Evolutionary conservation across 352 stramenopile species (phyloP).

Genomic region (Plasmopara muralis): DNA sequence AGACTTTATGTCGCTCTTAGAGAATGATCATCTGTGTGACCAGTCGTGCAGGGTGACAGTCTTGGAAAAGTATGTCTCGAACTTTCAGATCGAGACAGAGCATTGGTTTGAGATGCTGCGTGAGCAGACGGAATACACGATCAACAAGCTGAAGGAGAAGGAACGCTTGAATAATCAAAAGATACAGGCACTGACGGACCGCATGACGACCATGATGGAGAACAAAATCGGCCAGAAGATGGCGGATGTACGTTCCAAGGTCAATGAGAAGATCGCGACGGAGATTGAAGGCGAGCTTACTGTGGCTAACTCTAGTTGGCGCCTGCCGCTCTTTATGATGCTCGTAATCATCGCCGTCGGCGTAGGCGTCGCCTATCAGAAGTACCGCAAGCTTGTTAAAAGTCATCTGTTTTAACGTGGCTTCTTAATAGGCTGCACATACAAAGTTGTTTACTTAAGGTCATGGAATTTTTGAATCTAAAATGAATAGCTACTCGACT

Average conservation of each 20-base stretch:
- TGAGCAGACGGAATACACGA: slow-evolving; percentile 69
- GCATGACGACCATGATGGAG: slow-evolving; percentile 68
- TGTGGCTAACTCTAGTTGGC: slow-evolving; percentile 60
- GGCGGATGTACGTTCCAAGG: slow-evolving; percentile 45
- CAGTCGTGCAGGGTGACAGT: slow-evolving; percentile 78
- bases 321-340: slow-evolving; percentile 75
- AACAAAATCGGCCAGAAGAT: slow-evolving; percentile 68
- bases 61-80: slow-evolving; percentile 72
- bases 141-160: slow-evolving; percentile 67
- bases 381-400: slow-evolving; percentile 85
- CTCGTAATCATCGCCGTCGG: slow-evolving; percentile 48
- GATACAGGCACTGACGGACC: slow-evolving; percentile 62
- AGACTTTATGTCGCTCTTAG: slow-evolving; percentile 60
- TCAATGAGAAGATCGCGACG: slow-evolving; percentile 62
- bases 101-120: slow-evolving; percentile 80
- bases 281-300: slow-evolving; percentile 66
- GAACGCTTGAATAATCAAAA: slow-evolving; percentile 64
- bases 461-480: too few relatives aligned
- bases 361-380: slow-evolving; percentile 68
- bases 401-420: slow-evolving; percentile 64
- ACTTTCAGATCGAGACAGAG: slow-evolving; percentile 78
- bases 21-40: slow-evolving; percentile 45
- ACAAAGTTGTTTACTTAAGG: too few relatives aligned
- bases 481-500: too few relatives aligned
- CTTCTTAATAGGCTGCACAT: too few relatives aligned